Evolutionary conservation across 1,284 basidiomycete genomes (phyloP).

Genomic region (Cutaneotrichosporon cutaneum): DNA sequence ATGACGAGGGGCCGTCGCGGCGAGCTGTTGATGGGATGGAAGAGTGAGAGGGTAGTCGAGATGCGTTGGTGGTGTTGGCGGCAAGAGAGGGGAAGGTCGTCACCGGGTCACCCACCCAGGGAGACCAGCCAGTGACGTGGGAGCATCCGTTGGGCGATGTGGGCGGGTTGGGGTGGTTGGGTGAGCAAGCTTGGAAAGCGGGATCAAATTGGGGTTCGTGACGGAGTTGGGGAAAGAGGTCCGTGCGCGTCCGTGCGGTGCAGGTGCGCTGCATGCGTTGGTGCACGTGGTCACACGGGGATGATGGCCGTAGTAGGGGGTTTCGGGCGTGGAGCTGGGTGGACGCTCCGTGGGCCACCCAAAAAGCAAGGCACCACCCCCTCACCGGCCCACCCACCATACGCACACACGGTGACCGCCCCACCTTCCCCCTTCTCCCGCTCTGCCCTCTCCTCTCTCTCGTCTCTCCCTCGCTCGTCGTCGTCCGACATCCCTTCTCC

Average conservation of each 20-base stretch:
- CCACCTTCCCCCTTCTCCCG: background rate
- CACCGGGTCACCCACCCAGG: background rate
- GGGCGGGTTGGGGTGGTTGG: too few relatives aligned
- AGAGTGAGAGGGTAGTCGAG: background rate
- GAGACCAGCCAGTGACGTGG: background rate
- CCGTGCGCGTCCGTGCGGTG: too few relatives aligned
- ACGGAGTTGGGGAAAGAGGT: too few relatives aligned
- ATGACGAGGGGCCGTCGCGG: conserved; percentile 11
- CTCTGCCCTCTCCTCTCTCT: background rate
- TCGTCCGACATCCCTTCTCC: background rate
- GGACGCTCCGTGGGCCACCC: too few relatives aligned
- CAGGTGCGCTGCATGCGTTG: too few relatives aligned
- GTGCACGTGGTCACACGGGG: too few relatives aligned
- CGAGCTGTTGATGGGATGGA: conserved; percentile 3
- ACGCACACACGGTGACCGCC: background rate
- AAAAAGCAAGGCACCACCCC: background rate
- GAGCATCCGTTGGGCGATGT: background rate
- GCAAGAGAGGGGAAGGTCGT: background rate
- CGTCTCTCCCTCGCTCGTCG: background rate
- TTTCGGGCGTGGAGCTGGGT: too few relatives aligned
- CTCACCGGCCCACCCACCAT: too few relatives aligned
- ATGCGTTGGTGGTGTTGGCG: background rate
- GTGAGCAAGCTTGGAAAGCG: background rate
- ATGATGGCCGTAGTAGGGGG: too few relatives aligned
- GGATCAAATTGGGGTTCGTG: background rate